Evolutionary conservation across 148 eudicot genomes (phyloP).

Genomic region (Silene uniflora): DNA sequence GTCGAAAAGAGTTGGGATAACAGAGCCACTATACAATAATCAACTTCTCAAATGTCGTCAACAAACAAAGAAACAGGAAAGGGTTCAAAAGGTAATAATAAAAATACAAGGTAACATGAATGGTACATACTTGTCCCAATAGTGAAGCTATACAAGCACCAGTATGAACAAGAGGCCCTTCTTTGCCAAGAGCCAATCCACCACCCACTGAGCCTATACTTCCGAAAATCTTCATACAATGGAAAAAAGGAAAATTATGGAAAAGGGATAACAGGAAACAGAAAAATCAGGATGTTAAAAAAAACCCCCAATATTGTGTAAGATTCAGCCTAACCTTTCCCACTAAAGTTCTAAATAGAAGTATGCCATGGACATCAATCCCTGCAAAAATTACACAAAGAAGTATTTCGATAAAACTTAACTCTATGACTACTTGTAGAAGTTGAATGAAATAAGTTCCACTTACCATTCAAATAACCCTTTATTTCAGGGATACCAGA

Average conservation of each 20-base stretch:
- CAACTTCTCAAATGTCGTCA: background rate
- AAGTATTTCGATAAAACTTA: slow-evolving; percentile 5
- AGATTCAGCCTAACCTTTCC: slow-evolving; percentile 63
- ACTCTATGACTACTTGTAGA: background rate
- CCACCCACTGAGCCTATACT: slow-evolving; percentile 99
- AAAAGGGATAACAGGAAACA: background rate
- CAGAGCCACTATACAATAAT: background rate
- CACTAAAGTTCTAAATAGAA: slow-evolving; percentile 83
- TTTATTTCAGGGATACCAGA: slow-evolving; percentile 99
- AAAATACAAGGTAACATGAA: background rate
- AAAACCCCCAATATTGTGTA: slow-evolving; percentile 14
- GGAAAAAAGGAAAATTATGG: background rate
- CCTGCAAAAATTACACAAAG: slow-evolving; percentile 43
- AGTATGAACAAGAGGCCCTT: slow-evolving; percentile 97
- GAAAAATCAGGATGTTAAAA: background rate
- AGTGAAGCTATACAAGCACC: slow-evolving; percentile 99
- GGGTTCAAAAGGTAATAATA: background rate
- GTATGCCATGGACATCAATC: slow-evolving; percentile 89
- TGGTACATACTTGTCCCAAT: slow-evolving; percentile 80
- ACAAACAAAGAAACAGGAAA: background rate
- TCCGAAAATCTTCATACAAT: slow-evolving; percentile 67
- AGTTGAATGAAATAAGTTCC: slow-evolving; percentile 10
- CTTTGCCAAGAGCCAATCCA: slow-evolving; percentile 97
- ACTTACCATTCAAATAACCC: slow-evolving; percentile 94
- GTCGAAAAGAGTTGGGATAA: too few relatives aligned